phyloP scores from a whole-genome alignment of 2,329 filamentous ascomycete genomes.

The Microdochium paspali region DNA sequence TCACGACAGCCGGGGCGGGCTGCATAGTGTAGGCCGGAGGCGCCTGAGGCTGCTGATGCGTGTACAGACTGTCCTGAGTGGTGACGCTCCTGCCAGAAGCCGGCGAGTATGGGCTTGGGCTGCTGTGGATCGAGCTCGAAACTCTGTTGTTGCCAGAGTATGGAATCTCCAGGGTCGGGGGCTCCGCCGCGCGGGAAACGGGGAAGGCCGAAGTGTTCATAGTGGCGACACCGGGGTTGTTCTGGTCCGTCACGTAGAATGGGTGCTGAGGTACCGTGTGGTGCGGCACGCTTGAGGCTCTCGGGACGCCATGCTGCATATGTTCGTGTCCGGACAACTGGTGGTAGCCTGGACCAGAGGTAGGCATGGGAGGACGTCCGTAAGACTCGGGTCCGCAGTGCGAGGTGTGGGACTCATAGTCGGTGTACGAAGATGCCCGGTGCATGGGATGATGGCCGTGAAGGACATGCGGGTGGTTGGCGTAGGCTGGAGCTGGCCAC shows the following conservation, averaged over 20 bases:
- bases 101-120: conserved; percentile 48
- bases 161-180: conserved; percentile 37
- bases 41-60: conserved; percentile 40
- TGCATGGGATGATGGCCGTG: conserved; percentile 31
- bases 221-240: conserved; percentile 52
- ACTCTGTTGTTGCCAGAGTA: conserved; percentile 38
- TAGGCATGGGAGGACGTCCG: conserved; percentile 34
- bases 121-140: conserved; percentile 44
- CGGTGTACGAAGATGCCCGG: conserved; percentile 43
- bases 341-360: conserved; percentile 30
- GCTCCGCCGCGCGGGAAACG: conserved; percentile 32
- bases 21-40: conserved; percentile 37
- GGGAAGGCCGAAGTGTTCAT: conserved; percentile 44
- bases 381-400: conserved; percentile 21
- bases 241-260: conserved; percentile 52
- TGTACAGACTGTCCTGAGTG: conserved; percentile 46
- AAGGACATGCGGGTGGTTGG: conserved; percentile 24
- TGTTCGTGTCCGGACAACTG: conserved; percentile 30
- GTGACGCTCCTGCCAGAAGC: conserved; percentile 43
- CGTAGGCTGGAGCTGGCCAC: conserved; percentile 37
- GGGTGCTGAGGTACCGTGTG: conserved; percentile 15
- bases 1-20: conserved; percentile 35
- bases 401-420: conserved; percentile 36
- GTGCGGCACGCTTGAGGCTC: conserved; percentile 26
- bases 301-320: conserved; percentile 32